Evolutionary conservation across 345 rosid species (phyloP).

Genomic region (rapeseed (Brassica napus)): DNA sequence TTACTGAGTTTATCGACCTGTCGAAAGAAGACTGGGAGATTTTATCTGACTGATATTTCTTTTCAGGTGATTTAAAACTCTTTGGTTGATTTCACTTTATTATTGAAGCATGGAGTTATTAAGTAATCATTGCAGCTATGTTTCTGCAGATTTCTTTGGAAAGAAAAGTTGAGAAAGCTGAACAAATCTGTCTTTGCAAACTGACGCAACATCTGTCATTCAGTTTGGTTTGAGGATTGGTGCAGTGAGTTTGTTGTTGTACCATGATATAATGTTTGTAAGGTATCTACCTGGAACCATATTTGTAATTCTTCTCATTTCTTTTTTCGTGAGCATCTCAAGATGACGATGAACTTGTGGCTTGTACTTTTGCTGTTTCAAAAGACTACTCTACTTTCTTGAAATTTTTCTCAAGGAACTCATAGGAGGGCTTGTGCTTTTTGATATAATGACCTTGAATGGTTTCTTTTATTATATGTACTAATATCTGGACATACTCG

Average conservation of each 20-base stretch:
- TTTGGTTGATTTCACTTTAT: background rate
- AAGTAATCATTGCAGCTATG: slow-evolving; percentile 1
- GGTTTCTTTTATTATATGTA: background rate
- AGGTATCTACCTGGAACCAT: background rate
- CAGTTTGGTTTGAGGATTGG: background rate
- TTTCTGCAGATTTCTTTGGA: slow-evolving; percentile 23
- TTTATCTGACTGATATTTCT: slow-evolving; percentile 38
- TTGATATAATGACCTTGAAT: background rate
- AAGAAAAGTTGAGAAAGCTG: background rate
- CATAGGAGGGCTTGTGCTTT: background rate
- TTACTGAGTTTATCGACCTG: slow-evolving; percentile 70
- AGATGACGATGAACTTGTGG: background rate
- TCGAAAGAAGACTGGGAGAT: slow-evolving; percentile 80
- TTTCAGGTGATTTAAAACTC: slow-evolving; percentile 23
- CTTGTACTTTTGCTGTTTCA: background rate
- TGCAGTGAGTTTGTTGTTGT: slow-evolving; percentile 15
- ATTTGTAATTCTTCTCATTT: slow-evolving; percentile 6
- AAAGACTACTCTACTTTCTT: background rate
- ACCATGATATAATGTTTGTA: background rate
- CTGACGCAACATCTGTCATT: background rate
- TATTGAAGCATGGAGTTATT: background rate
- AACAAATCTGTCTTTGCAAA: background rate
- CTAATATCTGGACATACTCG: background rate
- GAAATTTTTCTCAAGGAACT: background rate
- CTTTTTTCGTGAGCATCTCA: background rate